Evolutionary conservation across 805 yeast species (phyloP), one percentile per base, ranked within the genome.

Genomic region (Kazachstania viticola): DNA sequence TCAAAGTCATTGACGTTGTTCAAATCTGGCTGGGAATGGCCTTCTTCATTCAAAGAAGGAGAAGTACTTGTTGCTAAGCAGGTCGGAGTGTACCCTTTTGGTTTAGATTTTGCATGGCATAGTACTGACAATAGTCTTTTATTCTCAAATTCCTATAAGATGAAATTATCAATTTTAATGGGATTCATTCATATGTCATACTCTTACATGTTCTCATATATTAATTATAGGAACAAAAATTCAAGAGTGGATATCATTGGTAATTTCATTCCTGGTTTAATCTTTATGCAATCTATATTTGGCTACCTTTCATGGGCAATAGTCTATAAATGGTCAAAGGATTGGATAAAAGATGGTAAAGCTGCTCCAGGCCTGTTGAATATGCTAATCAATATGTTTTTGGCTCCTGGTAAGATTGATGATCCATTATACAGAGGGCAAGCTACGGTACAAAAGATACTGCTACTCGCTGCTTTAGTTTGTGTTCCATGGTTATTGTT

Each of bases 91-190:
- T 91, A 91, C 51, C 62, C 77, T 4, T 63, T 91, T 52, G 99
- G 99, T 32, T 60, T 91, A 32, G 99, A 91, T 60, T 81, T 79
- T 41, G 81, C 79, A 9, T 91, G 99, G 99, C 99, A 91, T 58
- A 95, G 96, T 13, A 71, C 97, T 25, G 98, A 91, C 45, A 91
- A 91, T 61, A 76, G 78, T 31, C 67, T 91, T 47, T 60, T 93
- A 36, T 91, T 91, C 61, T 73, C 94, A 31, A 91, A 91, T 63
- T 87, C 97, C 3, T 91, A 83, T 64, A 91, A 91, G 67, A 91
- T 91, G 99, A 91, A 91, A 58, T 66, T 91, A 39, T 85, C 97
- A 2, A 79, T 91, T 35, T 66, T 91, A 44, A 79, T 91, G 87
- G 99, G 99, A 4, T 88, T 79, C 59, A 59, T 71, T 29, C 99